A percentile compares a stretch with the other conserved stretches of the same genome.
Conservation (phyloP, 495 filamentous ascomycete species). For the Penicillium lividum region DNA sequence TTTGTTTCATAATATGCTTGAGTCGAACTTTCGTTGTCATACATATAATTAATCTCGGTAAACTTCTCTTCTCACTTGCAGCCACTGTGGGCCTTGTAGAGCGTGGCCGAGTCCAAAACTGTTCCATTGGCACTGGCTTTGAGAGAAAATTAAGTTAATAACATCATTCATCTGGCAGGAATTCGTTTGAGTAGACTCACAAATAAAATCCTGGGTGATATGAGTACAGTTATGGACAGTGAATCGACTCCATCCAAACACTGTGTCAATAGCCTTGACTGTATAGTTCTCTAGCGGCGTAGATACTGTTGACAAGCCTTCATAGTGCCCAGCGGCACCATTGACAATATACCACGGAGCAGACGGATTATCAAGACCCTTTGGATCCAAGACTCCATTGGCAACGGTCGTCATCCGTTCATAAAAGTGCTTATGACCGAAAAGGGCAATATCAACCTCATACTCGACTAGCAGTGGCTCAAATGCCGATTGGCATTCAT, state of each 20-base stretch:
- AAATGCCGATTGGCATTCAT: constrained; percentile 48
- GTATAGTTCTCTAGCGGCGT: background rate
- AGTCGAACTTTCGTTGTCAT: too few species aligned
- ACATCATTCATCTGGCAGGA: background rate
- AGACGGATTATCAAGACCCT: constrained; percentile 42
- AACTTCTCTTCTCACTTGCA: background rate
- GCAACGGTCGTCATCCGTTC: constrained; percentile 33
- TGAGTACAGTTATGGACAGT: constrained; percentile 17
- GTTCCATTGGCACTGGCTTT: constrained; percentile 7
- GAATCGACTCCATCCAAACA: constrained; percentile 12
- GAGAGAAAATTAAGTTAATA: background rate
- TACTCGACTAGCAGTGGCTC: constrained; percentile 53
- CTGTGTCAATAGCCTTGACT: constrained; percentile 1
- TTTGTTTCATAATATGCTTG: too few species aligned
- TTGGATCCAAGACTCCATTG: constrained; percentile 32
- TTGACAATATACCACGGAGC: constrained; percentile 49
- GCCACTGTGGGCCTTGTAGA: constrained; percentile 10
- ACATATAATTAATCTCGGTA: too few species aligned
- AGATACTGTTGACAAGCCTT: constrained; percentile 18
- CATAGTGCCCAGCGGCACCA: constrained; percentile 37
- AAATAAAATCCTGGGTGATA: constrained; percentile 11
- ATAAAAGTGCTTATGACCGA: constrained; percentile 53
- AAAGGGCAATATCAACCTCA: constrained; percentile 53
- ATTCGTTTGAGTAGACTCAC: background rate
- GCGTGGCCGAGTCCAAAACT: constrained; percentile 13